phyloP scores from a whole-genome alignment of 257 asterid species.

The Mentha longifolia region DNA sequence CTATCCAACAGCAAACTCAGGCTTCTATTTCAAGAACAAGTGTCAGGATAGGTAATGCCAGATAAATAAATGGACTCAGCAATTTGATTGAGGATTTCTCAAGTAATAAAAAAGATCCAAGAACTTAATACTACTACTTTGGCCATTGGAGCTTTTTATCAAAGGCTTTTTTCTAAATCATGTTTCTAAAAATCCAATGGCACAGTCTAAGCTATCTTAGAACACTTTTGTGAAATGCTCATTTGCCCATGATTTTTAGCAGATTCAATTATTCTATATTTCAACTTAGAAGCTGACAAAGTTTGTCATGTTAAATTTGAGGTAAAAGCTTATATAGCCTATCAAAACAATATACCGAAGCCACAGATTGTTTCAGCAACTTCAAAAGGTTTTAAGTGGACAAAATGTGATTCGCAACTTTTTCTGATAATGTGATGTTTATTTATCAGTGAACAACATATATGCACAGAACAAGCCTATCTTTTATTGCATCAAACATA shows the following conservation, averaged over 20 bases:
- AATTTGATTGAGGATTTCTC: neutral
- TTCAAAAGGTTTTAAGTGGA: neutral
- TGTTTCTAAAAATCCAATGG: neutral
- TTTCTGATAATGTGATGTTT: neutral
- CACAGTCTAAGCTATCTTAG: neutral
- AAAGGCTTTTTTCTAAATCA: neutral
- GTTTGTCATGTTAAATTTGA: neutral
- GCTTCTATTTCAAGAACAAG: neutral
- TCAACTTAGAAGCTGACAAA: neutral
- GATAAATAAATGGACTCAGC: neutral
- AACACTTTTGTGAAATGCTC: neutral
- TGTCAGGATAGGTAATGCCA: neutral
- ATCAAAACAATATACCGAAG: neutral
- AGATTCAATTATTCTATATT: neutral
- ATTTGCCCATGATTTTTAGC: neutral
- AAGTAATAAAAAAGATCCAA: neutral
- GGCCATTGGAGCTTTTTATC: neutral
- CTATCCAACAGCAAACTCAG: neutral
- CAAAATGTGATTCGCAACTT: neutral
- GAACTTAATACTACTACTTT: neutral
- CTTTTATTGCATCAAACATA: neutral
- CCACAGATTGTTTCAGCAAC: neutral
- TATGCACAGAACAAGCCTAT: neutral
- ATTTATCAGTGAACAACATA: neutral
- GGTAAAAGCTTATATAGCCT: neutral